These are phyloP conservation scores for Sarocladiaceae sp. DNA, from an alignment of 2,329 filamentous ascomycete genomes.

Conservation along the genomic window DNA sequence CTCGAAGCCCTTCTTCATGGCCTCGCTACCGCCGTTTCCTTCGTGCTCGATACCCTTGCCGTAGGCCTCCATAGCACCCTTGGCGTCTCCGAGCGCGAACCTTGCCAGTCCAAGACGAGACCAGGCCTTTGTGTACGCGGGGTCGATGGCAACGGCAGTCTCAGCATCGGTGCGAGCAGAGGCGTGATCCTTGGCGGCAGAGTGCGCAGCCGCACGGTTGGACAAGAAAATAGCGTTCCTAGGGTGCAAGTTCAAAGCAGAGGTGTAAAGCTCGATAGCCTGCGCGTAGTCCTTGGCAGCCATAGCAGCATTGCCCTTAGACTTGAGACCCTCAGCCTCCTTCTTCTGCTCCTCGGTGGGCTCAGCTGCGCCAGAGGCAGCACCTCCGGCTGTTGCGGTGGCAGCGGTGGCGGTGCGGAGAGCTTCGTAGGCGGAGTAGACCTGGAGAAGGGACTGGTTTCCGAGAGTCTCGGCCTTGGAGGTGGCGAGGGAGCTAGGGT, in stretches of 20 bases:
- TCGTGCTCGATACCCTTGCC: conserved; percentile 88
- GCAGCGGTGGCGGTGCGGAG: conserved; percentile 57
- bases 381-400: conserved; percentile 36
- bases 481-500: conserved; percentile 70
- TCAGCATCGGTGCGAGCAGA: conserved; percentile 85
- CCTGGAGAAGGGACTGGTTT: conserved; percentile 80
- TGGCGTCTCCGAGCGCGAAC: conserved; percentile 86
- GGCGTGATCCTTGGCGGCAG: conserved; percentile 76
- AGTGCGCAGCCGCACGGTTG: conserved; percentile 93
- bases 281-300: conserved; percentile 80
- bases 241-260: conserved; percentile 77
- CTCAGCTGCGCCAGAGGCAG: conserved; percentile 24
- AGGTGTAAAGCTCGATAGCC: conserved; percentile 83
- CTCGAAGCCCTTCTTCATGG: conserved; percentile 96
- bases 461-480: conserved; percentile 47
- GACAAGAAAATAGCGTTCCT: conserved; percentile 94
- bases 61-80: conserved; percentile 93
- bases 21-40: conserved; percentile 88
- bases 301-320: conserved; percentile 91
- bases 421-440: conserved; percentile 96
- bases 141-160: conserved; percentile 81
- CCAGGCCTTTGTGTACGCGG: conserved; percentile 96
- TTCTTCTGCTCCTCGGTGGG: conserved; percentile 60
- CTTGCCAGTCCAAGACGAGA: conserved; percentile 85
- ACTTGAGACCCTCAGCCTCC: conserved; percentile 85